Percentiles rank a stretch among this genome's conserved stretches.
These are phyloP conservation scores for Ceraceosorus guamensis DNA, from an alignment of 1,284 basidiomycete genomes.

Conservation along the genomic window DNA sequence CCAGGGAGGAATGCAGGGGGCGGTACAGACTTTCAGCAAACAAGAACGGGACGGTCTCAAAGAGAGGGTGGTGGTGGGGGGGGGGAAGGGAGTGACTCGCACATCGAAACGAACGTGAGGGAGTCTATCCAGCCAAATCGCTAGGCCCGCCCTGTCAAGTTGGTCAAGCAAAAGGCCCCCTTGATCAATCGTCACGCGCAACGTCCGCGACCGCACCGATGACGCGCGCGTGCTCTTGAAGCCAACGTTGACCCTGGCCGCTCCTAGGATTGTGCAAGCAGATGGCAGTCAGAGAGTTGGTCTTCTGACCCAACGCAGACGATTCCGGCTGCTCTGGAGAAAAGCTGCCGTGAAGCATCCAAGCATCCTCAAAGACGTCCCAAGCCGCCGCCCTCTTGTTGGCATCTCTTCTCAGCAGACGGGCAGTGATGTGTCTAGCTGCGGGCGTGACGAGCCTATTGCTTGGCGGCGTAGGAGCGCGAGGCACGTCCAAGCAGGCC, in stretches of 20 bases:
- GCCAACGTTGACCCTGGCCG: background rate
- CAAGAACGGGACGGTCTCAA: too few relatives aligned
- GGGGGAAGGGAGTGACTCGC: too few relatives aligned
- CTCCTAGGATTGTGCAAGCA: conserved; percentile 13
- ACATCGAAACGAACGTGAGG: too few relatives aligned
- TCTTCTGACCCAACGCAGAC: conserved; percentile 10
- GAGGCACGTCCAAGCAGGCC: conserved; percentile 14
- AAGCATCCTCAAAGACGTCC: conserved; percentile 43
- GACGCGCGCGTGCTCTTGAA: background rate
- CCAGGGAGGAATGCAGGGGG: too few relatives aligned
- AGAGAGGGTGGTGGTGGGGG: too few relatives aligned
- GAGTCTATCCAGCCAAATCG: too few relatives aligned
- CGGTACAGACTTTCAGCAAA: too few relatives aligned
- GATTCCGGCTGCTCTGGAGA: conserved; percentile 1
- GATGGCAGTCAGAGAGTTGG: conserved; percentile 20
- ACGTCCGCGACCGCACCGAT: background rate
- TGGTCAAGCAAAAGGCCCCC: too few relatives aligned
- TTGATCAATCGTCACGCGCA: background rate
- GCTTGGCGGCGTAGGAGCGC: conserved; percentile 6
- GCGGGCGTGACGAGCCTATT: conserved; percentile 38
- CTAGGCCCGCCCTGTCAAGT: too few relatives aligned
- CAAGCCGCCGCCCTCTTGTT: conserved; percentile 31
- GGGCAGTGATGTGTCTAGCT: conserved; percentile 33
- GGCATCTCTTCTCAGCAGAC: conserved; percentile 39
- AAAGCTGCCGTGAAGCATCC: conserved; percentile 41